Evolutionary conservation across 768 basidiomycete species (phyloP), one percentile per base, ranked within the genome.

Genomic region (Clitopilus passeckerianus): DNA sequence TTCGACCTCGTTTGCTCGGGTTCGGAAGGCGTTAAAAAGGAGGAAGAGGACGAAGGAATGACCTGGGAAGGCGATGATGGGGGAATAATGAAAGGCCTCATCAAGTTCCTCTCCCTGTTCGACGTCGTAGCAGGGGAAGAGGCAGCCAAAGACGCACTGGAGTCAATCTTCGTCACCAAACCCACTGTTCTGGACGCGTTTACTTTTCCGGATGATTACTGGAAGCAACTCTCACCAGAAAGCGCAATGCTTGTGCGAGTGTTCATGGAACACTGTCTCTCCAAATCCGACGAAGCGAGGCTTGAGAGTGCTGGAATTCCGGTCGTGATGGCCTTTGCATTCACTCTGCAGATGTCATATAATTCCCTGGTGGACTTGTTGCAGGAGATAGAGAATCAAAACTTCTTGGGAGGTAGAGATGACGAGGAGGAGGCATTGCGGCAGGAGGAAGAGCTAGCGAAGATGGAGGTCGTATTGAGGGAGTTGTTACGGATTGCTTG

Each of bases 301-400:
- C 73, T 96, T 6, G 93, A 96, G 67, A 69, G 77, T 1, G 80
- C 85, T 15, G 68, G 75, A 5, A 77, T 98, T 2, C 96, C 96
- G 0, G 92, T 95, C 37, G 91, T 97, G n/a, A 96, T 94, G 0
- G 85, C 88, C 0, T 86, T 97, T 62, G 95, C 95, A 0, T 95
- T 90, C 75, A 77, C 81, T 56, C 85, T 96, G 34, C 90, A 96
- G 69, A 78, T 84, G 44, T 80, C 85, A 0, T 97, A 93, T 72
- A 95, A 95, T 66, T 72, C 75, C 3, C 65, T 84, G 9, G 68
- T 82, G 18, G 67, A 67, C 14, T 66, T 74, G 1, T 62, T 82
- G 37, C 74, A 80, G 56, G 77, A 78, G 20, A 70, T 69, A 8
- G 80, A 79, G 46, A 72, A 71, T 4, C 71, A 70, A 8, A 71